These are phyloP conservation scores for Chimonanthus salicifolius DNA, from an alignment of 164 flowering plant species.

Conservation along the genomic window DNA sequence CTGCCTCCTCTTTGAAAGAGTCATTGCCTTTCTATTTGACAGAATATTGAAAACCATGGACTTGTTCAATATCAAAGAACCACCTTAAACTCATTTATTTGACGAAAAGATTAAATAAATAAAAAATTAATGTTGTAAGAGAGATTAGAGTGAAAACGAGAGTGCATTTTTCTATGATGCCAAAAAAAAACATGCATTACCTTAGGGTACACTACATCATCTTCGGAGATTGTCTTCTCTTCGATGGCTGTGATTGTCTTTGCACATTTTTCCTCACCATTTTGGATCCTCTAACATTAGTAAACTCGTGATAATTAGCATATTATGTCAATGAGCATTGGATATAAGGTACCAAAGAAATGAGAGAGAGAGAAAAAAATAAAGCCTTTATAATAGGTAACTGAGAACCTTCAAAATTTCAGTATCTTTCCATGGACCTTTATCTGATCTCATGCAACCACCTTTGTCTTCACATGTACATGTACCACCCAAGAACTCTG, in stretches of 20 bases:
- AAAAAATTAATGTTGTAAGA: neutral
- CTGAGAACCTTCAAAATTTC: slow-evolving; percentile 30
- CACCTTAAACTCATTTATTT: neutral
- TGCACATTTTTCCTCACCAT: slow-evolving; percentile 59
- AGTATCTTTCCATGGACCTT: slow-evolving; percentile 45
- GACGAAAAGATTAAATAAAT: neutral
- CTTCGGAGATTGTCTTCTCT: slow-evolving; percentile 51
- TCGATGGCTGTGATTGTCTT: slow-evolving; percentile 75
- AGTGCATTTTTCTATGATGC: neutral
- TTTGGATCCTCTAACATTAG: slow-evolving; percentile 30
- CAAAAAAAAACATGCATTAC: neutral
- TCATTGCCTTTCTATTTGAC: slow-evolving; percentile 4
- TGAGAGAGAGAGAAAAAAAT: neutral
- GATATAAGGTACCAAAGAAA: neutral
- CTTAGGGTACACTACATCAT: slow-evolving; percentile 1
- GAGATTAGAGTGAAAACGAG: neutral
- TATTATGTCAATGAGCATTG: neutral
- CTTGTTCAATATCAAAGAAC: neutral
- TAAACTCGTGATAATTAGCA: neutral
- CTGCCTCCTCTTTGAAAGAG: slow-evolving; percentile 2
- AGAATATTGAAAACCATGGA: neutral
- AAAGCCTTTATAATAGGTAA: neutral
- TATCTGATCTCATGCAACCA: slow-evolving; percentile 38
- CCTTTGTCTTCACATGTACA: slow-evolving; percentile 38
- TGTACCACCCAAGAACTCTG: slow-evolving; percentile 46